These are phyloP conservation scores for Trebouxia sp. DNA, from an alignment of 139 green algal species.

Conservation along the genomic window DNA sequence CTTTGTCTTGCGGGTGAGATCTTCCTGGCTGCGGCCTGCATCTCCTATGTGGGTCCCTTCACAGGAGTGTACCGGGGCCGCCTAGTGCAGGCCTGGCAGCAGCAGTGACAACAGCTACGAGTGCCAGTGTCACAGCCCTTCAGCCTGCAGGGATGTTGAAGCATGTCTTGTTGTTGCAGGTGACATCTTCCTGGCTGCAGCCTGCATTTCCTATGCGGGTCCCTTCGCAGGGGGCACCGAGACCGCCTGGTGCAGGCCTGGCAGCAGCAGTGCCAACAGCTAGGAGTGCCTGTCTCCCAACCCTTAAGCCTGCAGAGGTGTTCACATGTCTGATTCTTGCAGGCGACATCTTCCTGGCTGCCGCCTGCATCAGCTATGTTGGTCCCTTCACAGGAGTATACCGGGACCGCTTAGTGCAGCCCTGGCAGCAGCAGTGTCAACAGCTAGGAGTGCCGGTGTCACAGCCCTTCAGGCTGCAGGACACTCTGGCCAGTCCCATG, in stretches of 20 bases:
- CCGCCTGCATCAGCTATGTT: conserved; percentile 1
- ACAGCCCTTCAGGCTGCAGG: background rate
- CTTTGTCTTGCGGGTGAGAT: background rate
- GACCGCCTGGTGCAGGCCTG: background rate
- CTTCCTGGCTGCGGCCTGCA: conserved; percentile 17
- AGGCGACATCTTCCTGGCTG: background rate
- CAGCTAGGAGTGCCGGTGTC: background rate
- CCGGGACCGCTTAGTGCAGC: background rate
- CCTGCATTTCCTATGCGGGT: conserved; percentile 21
- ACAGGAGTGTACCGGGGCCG: background rate
- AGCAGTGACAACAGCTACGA: background rate
- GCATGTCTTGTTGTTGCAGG: background rate
- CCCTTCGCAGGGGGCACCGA: conserved; percentile 5
- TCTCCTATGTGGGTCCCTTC: conserved; percentile 24
- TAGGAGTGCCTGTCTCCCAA: background rate
- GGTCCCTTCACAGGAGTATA: background rate
- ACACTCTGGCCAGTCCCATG: conserved; percentile 11
- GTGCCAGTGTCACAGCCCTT: background rate
- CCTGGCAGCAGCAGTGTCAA: background rate
- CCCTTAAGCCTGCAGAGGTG: background rate
- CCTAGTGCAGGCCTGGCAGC: background rate
- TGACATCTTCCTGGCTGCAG: conserved; percentile 16
- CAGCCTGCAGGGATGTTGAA: background rate
- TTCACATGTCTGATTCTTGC: too few species aligned
- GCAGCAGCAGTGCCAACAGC: background rate